Base-by-base conservation (phyloP, 345 rosid genomes). In the Linum tenue region DNA sequence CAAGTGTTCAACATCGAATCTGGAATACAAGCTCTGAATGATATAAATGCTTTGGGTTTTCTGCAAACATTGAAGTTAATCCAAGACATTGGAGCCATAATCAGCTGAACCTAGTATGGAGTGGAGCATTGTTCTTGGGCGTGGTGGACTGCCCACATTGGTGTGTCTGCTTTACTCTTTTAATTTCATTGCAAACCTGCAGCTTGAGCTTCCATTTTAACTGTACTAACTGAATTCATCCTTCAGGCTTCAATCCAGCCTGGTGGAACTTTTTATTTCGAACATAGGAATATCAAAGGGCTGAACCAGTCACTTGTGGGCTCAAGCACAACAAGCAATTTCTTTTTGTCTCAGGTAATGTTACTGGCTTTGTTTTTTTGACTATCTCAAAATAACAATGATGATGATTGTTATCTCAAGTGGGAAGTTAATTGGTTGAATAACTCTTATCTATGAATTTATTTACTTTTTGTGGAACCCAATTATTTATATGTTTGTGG, bases 111-210 rank as follows among this genome's bases (percentile, higher is more conserved):
- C 89, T 68, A 88, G 95, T 75, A 85, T 95, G 0, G 99, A 95
- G 66, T 95, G 99, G 99, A 95, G 91, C 77, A 86, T 95, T 75
- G 96, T 95, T 72, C 97, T 97, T 72, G 99, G 97, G 62, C 96
- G 85, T 22, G 97, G 99, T 78, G 99, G 99, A 61, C 85, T 90
- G 61, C 96, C 97, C 44, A 83, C 97, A 15, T 68, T 95, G 83
- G 99, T 95, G 79, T 72, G 65, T 60, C 67, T 64, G 6, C 63
- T 7, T n/a, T 17, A 39, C 17, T 43, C 1, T 65, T n/a, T 55
- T 48, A 36, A 36, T 5, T 10, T 64, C 31, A 22, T 37, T 39
- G n/a, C 22, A 15, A 58, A 14, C 31, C 9, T 11, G 37, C 59
- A 37, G 37, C 60, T 59, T 7, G 2, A n/a, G 58, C 36, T 12